A percentile compares a stretch with the other conserved stretches of the same genome.
Evolutionary conservation across 208 protist species (phyloP).

Genomic region (Trypanosoma lewisi): DNA sequence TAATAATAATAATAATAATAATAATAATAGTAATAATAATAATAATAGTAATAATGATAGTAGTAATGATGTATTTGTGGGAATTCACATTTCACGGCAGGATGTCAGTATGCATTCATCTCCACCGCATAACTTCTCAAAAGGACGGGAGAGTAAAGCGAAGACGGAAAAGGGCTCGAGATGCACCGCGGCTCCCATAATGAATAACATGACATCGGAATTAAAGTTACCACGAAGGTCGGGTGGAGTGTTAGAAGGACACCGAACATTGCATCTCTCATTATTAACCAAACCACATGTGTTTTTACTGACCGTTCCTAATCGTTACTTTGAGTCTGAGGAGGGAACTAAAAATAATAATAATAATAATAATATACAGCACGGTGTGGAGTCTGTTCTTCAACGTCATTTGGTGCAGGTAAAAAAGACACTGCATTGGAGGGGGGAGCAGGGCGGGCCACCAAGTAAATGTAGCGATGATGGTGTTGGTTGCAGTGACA

Average conservation of each 20-base stretch:
- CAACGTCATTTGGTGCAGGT: constrained; percentile 10
- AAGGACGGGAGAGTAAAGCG: not conserved
- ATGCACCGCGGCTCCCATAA: not conserved
- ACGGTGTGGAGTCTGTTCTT: constrained; percentile 15
- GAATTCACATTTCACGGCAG: not conserved
- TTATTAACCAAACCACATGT: constrained; percentile 6
- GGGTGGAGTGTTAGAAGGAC: constrained; percentile 13
- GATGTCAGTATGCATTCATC: constrained; percentile 1
- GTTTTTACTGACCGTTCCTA: constrained; percentile 14
- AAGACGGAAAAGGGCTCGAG: not conserved
- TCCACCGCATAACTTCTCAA: not conserved
- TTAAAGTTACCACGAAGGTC: not conserved
- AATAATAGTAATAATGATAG: not conserved
- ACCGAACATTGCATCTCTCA: constrained; percentile 1
- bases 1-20: not conserved
- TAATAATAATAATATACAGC: not conserved
- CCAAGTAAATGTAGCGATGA: not conserved
- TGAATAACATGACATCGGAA: not conserved
- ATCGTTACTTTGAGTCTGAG: not conserved
- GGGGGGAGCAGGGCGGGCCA: not conserved
- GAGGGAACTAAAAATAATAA: not conserved
- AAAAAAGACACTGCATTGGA: constrained; percentile 12
- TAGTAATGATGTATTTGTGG: not conserved
- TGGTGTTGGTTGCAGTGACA: too few species aligned
- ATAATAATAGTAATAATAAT: constrained; percentile 1